A percentile compares a stretch with the other conserved stretches of the same genome.
Evolutionary conservation across 2,329 filamentous ascomycete genomes (phyloP).

Genomic region (Nigrograna mackinnonii): DNA sequence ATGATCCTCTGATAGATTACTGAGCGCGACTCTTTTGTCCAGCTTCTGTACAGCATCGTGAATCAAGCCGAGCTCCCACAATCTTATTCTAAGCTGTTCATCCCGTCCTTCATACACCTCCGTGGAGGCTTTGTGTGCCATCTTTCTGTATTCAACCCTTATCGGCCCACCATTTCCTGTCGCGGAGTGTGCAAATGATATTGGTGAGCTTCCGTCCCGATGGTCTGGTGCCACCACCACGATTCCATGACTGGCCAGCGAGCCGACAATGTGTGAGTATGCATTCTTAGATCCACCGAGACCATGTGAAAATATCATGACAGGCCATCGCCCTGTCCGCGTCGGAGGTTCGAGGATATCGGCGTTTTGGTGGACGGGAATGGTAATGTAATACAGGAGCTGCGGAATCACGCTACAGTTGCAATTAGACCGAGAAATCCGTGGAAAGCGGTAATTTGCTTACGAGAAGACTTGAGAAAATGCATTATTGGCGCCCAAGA

Average conservation of each 20-base stretch:
- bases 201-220: slow-evolving; percentile 76
- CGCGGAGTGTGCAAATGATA: slow-evolving; percentile 71
- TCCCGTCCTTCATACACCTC: slow-evolving; percentile 71
- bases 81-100: slow-evolving; percentile 71
- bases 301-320: slow-evolving; percentile 85
- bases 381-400: slow-evolving; percentile 72
- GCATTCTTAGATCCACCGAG: slow-evolving; percentile 80
- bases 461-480: slow-evolving; percentile 45
- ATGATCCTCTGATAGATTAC: slow-evolving; percentile 50
- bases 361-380: slow-evolving; percentile 75
- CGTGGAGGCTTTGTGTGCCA: slow-evolving; percentile 65
- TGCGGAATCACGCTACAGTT: slow-evolving; percentile 65
- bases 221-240: slow-evolving; percentile 83
- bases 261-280: slow-evolving; percentile 81
- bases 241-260: slow-evolving; percentile 78
- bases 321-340: slow-evolving; percentile 68
- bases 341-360: slow-evolving; percentile 56
- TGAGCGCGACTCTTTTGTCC: slow-evolving; percentile 57
- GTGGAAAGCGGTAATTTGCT: no score
- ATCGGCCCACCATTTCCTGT: slow-evolving; percentile 41
- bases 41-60: slow-evolving; percentile 70
- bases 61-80: slow-evolving; percentile 77
- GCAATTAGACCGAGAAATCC: no score
- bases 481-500: slow-evolving; percentile 67
- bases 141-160: slow-evolving; percentile 48